Evolutionary conservation across 2,329 filamentous ascomycete genomes (phyloP), one percentile per base, ranked within the genome.

Genomic region (Fusarium pseudograminearum): DNA sequence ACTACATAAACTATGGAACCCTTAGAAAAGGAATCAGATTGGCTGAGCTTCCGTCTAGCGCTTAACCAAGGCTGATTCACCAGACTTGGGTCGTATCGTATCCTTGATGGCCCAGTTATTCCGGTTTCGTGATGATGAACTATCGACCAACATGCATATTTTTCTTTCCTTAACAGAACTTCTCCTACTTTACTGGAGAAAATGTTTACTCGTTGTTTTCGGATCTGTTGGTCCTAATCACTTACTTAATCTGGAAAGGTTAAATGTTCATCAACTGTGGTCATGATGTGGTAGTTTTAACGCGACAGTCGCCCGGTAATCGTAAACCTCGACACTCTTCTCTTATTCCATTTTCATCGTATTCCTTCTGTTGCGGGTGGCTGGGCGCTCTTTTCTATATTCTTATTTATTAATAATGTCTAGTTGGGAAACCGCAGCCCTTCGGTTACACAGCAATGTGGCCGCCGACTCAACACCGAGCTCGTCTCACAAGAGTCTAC

Each of bases 121-220:
- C 30, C n/a, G n/a, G 70, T 73, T 73, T 74, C 69, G 59, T 46
- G 45, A 60, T 59, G 38, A 61, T 70, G 44, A 54, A 30, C 38
- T 33, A 33, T 36, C 3, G 10, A 68, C 71, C 63, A 73, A 69
- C 69, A 34, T 73, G 67, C 71, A 69, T 53, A 61, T 33, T 42
- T 50, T 54, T 51, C 16, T 26, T 34, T 24, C 28, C 45, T 57
- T 73, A 73, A 73, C 71, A 70, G 24, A 28, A 11, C 2, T 28
- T 15, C 58, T 44, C 30, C 44, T 40, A 44, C 41, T 74, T 66
- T 61, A 14, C 28, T 46, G n/a, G 14, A n/a, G 5, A 24, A 42
- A 26, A 6, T 72, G 65, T 70, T 73, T 57, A 18, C 18, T 20
- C 24, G 0, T 22, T 30, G 5, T 18, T 0, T 30, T 4, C 15